phyloP scores from a whole-genome alignment of 2,329 filamentous ascomycete species.

The Monilinia fructigena region DNA sequence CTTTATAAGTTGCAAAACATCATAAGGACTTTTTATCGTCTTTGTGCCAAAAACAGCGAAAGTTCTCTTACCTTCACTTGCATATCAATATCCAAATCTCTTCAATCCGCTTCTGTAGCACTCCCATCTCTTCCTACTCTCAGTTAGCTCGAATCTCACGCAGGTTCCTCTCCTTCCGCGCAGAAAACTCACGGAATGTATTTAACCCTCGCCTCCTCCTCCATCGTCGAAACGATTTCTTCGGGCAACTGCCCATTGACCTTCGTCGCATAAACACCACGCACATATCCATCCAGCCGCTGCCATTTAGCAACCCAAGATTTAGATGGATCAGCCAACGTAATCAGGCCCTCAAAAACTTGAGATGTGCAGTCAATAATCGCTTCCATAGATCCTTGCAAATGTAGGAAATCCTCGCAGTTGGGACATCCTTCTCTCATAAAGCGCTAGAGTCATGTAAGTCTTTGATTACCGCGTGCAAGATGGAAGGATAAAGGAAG shows the following conservation, averaged over 20 bases:
- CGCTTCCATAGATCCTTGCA: conserved; percentile 73
- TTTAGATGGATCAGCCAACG: conserved; percentile 73
- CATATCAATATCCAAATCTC: background rate
- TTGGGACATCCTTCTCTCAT: conserved; percentile 87
- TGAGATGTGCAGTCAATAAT: conserved; percentile 93
- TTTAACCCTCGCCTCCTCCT: conserved; percentile 62
- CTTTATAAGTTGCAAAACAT: conserved; percentile 85
- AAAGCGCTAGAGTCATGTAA: conserved; percentile 65
- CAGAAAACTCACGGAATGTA: conserved; percentile 60
- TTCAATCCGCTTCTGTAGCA: conserved; percentile 42
- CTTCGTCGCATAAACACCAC: conserved; percentile 91
- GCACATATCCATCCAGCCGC: conserved; percentile 81
- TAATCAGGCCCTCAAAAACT: conserved; percentile 91
- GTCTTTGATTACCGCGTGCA: conserved; percentile 21
- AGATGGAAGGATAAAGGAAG: conserved; percentile 5
- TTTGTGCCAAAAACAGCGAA: background rate
- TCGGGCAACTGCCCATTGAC: conserved; percentile 78
- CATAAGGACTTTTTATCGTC: conserved; percentile 51
- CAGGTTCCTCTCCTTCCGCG: background rate
- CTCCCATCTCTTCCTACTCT: conserved; percentile 55
- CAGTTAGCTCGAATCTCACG: conserved; percentile 27
- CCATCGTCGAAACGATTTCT: conserved; percentile 59
- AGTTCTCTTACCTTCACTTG: conserved; percentile 3
- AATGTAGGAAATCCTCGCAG: conserved; percentile 88
- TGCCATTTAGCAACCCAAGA: conserved; percentile 99